Conservation (phyloP, 495 filamentous ascomycete species). For the Penicillium mononematosum region DNA sequence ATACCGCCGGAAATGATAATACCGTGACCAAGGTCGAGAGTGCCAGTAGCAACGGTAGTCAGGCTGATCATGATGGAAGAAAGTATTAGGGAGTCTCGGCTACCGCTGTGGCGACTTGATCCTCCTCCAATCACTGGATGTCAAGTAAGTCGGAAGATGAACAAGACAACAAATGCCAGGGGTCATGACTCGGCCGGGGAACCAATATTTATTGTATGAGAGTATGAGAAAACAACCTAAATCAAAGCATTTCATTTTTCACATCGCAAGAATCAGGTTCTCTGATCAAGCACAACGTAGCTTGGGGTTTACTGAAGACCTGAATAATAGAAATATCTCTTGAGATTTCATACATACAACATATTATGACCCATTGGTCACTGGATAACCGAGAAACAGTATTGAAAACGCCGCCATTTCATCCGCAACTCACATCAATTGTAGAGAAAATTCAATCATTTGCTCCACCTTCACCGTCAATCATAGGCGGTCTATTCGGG, state of each 20-base stretch:
- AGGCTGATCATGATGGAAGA: slow-evolving; percentile 16
- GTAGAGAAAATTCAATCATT: slow-evolving; percentile 1
- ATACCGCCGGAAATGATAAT: slow-evolving; percentile 20
- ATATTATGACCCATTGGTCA: slow-evolving; percentile 2
- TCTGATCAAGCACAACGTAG: not conserved
- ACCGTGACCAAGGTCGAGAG: slow-evolving; percentile 28
- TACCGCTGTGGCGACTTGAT: too few species aligned
- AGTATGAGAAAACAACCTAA: not conserved
- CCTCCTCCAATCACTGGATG: not conserved
- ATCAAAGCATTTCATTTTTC: not conserved
- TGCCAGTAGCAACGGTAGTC: slow-evolving; percentile 27
- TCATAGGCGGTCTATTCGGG: not conserved
- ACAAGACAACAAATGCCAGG: not conserved
- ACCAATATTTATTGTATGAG: not conserved
- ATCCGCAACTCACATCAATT: slow-evolving; percentile 1
- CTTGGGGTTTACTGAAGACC: not conserved
- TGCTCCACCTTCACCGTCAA: not conserved
- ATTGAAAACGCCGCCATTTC: slow-evolving; percentile 7
- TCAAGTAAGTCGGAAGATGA: not conserved
- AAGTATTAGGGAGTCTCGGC: slow-evolving; percentile 9
- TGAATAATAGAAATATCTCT: not conserved
- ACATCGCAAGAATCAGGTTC: not conserved
- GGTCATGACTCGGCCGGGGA: not conserved
- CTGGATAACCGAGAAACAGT: not conserved
- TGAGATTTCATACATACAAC: slow-evolving; percentile 9